Base-by-base conservation (phyloP, 805 yeast genomes). In the Naumovozyma baii region DNA sequence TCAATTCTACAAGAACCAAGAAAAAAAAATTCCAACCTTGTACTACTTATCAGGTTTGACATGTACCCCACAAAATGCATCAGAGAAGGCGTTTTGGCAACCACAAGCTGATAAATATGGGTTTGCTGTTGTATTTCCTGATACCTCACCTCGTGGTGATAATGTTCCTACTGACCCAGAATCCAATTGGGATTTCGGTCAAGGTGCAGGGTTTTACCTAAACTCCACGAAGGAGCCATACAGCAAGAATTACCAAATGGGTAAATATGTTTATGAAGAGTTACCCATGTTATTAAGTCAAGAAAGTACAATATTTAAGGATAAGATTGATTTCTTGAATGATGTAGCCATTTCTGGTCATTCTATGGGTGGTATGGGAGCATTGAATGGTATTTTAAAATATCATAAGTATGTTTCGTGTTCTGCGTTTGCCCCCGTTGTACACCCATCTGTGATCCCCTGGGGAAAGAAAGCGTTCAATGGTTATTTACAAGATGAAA, bases 341-440 rank as follows among this genome's bases (percentile, higher is more conserved):
- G 79, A 73, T 31, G 71, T 78, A 38, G 74, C 90, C 16, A 76
- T 90, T 48, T 78, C 92, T n/a, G 98, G 98, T 33, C 97, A 92
- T 61, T 92, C 98, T 1, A 92, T 92, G 97, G 98, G 98, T 37
- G 98, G 98, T 1, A 85, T 74, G 58, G 98, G 97, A 41, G 94
- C 98, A 0, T 63, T 90, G 44, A 66, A 81, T 44, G 67, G 78
- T n/a, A 77, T 63, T 49, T 63, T 90, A 43, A 74, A 70, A 46
- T 76, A 82, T 58, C 84, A 88, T 1, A 46, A 46, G 15, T 90
- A 82, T 68, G 74, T 74, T 57, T 78, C 92, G 1, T 22, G 26
- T 22, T 75, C 85, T 42, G 96, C 96, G 0, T 90, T 90, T 65
- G 75, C 96, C 0, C 97, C 98, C 39, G 84, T 92, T 48, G 64